Evolutionary conservation across 2,329 filamentous ascomycete species (phyloP).

Genomic region (Didymella segeticola): DNA sequence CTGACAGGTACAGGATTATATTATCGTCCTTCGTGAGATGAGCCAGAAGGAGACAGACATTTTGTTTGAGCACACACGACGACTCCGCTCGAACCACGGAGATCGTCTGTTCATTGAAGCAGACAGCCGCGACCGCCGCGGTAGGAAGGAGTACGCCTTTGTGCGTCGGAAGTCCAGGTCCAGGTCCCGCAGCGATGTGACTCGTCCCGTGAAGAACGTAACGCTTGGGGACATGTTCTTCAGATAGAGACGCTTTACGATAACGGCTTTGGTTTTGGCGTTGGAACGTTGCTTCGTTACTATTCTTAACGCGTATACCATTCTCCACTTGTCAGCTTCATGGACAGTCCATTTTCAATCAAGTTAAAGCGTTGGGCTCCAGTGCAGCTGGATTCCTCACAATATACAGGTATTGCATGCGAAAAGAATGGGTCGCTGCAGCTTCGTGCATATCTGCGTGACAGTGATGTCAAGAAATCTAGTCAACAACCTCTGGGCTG

Average conservation of each 20-base stretch:
- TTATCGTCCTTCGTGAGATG: slow-evolving; percentile 59
- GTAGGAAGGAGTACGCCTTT: slow-evolving; percentile 55
- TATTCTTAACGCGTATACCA: slow-evolving; percentile 14
- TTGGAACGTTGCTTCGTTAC: background rate
- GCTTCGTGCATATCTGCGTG: background rate
- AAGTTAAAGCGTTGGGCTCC: background rate
- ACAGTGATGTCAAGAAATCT: slow-evolving; percentile 2
- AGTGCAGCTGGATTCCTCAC: background rate
- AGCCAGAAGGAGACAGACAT: slow-evolving; percentile 56
- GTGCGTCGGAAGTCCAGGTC: slow-evolving; percentile 47
- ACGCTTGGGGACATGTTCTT: slow-evolving; percentile 45
- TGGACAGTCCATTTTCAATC: background rate
- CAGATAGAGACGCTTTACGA: slow-evolving; percentile 12
- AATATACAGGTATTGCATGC: slow-evolving; percentile 12
- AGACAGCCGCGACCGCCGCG: slow-evolving; percentile 42
- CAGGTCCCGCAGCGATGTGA: slow-evolving; percentile 40
- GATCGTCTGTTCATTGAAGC: slow-evolving; percentile 53
- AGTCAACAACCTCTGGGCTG: slow-evolving; percentile 18
- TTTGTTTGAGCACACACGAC: slow-evolving; percentile 58
- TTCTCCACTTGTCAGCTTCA: slow-evolving; percentile 3
- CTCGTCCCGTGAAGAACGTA: slow-evolving; percentile 39
- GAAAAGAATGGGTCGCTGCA: background rate
- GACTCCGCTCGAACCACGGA: slow-evolving; percentile 45
- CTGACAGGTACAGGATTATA: slow-evolving; percentile 56
- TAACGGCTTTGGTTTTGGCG: background rate